Evolutionary conservation across 306 rosid species (phyloP).

Genomic region (Cucurbita ficifolia): DNA sequence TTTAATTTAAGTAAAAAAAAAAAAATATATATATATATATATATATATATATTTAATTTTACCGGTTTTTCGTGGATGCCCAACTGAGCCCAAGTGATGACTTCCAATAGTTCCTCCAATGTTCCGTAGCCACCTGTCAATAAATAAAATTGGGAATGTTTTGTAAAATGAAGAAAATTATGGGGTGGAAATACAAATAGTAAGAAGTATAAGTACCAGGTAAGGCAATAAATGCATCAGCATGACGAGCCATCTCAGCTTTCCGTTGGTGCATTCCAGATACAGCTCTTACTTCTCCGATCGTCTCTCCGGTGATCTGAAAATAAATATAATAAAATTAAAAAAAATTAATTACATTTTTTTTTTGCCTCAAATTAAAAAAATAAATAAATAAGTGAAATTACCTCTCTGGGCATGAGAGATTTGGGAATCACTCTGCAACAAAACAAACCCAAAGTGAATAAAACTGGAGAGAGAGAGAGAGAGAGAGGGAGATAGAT

Average conservation of each 20-base stretch:
- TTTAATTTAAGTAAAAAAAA: background rate
- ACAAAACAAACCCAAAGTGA: background rate
- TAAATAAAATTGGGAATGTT: background rate
- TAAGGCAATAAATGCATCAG: slow-evolving; percentile 82
- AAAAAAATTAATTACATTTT: background rate
- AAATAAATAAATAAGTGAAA: background rate
- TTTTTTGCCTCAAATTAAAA: background rate
- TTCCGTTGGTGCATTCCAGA: slow-evolving; percentile 93
- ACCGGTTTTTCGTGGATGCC: slow-evolving; percentile 95
- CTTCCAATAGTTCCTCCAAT: slow-evolving; percentile 73
- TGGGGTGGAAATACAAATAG: background rate
- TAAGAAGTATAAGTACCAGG: slow-evolving; percentile 34
- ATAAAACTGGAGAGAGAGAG: background rate
- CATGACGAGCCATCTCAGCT: slow-evolving; percentile 92
- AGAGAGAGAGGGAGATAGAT: background rate
- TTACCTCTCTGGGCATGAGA: slow-evolving; percentile 87
- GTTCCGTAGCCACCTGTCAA: slow-evolving; percentile 80
- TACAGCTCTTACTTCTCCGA: slow-evolving; percentile 86
- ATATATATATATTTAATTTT: background rate
- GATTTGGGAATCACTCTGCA: slow-evolving; percentile 81
- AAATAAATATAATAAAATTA: background rate
- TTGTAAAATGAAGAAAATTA: background rate
- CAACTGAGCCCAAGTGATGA: slow-evolving; percentile 88
- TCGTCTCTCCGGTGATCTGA: slow-evolving; percentile 70
- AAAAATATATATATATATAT: too few species aligned